Base-by-base conservation (phyloP, 257 asterid genomes). In the Eucommia ulmoides region DNA sequence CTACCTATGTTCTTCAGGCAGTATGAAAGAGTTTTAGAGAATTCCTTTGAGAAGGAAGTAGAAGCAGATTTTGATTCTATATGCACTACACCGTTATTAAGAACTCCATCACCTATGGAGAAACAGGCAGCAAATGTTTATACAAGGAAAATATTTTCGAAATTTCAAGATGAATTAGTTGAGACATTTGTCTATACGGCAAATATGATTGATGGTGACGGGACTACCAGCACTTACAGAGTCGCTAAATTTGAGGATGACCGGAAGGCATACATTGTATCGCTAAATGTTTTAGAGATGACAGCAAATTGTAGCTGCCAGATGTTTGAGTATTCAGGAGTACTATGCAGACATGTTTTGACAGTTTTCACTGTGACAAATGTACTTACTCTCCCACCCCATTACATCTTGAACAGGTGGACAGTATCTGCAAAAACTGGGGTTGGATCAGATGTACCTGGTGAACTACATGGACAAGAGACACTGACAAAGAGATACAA, bases 21-120 rank as follows among this genome's bases (percentile, higher is more conserved):
- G 71, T 83, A 80, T 35, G 94, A 83, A 64, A 63, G 85, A 68
- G 94, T 88, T 54, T 65, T 83, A 66, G 94, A 83, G 53, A 66
- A 62, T 50, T 74, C 81, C 42, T 57, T 80, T 23, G 80, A 74
- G 64, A 75, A 69, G 71, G 88, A 83, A 75, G 63, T 77, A 48
- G 83, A 81, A 63, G 74, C 84, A 50, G 94, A 83, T 65, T 67
- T 60, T 62, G 76, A 75, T 58, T 80, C 84, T 35, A 58, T 70
- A 45, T 66, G 68, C 57, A 53, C 79, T 22, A 65, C 68, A 42
- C 92, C 92, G 49, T 60, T 69, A 52, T 62, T 75, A 58, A 83
- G 72, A 75, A 83, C 94, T 24, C 88, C 92, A 23, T 83, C 93
- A 29, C 93, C 94, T 24, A 83, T 83, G 91, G 94, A 83, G 65